A percentile compares a stretch with the other conserved stretches of the same genome.
phyloP scores from a whole-genome alignment of 2,329 filamentous ascomycete genomes.

The Cadophora gregata region DNA sequence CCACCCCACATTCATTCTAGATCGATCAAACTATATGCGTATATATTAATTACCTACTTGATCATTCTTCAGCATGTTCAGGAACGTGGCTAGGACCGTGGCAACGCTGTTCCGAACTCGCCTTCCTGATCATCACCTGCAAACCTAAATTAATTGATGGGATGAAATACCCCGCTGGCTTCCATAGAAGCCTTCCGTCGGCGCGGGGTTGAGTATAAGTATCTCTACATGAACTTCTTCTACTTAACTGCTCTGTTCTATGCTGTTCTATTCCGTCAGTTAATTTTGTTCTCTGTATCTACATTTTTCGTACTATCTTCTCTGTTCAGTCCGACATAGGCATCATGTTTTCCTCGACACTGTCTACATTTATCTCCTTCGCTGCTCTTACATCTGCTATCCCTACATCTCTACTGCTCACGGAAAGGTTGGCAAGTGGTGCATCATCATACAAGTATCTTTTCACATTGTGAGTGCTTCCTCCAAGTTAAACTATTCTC shows the following conservation, averaged over 20 bases:
- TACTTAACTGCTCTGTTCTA: neutral
- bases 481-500: neutral
- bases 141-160: neutral
- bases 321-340: neutral
- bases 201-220: neutral
- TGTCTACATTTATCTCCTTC: neutral
- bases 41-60: neutral
- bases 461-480: neutral
- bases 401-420: neutral
- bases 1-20: constrained; percentile 5
- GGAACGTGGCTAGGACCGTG: neutral
- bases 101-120: neutral
- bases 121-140: neutral
- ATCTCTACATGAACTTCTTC: neutral
- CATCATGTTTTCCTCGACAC: neutral
- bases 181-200: neutral
- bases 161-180: neutral
- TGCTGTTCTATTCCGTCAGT: neutral
- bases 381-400: neutral
- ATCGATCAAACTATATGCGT: neutral
- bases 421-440: neutral
- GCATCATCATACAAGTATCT: neutral
- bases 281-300: neutral
- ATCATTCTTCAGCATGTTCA: neutral
- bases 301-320: neutral